Evolutionary conservation across 108 stramenopile species (phyloP).

Genomic region (Stephanodiscus triporus): DNA sequence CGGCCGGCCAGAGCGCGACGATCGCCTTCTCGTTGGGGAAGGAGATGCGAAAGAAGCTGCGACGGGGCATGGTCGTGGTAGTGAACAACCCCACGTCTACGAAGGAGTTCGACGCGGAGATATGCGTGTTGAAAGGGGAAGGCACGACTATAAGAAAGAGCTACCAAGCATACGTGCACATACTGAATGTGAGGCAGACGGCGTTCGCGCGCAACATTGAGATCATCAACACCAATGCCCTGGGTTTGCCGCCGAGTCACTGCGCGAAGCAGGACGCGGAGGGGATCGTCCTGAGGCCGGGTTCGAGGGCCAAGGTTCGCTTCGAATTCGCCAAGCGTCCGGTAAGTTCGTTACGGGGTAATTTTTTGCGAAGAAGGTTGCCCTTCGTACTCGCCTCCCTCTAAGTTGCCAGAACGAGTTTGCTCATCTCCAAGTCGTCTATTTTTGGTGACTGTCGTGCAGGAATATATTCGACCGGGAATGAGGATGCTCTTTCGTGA

Average conservation of each 20-base stretch:
- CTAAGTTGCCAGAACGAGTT: no score
- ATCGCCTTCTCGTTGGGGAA: conserved; percentile 80
- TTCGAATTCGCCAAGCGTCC: conserved; percentile 87
- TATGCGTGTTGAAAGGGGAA: conserved; percentile 88
- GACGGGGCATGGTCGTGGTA: conserved; percentile 86
- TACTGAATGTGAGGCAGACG: conserved; percentile 85
- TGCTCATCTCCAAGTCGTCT: neutral
- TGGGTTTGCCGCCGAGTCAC: conserved; percentile 65
- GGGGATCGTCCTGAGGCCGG: conserved; percentile 74
- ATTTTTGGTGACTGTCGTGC: neutral
- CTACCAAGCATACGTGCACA: conserved; percentile 88
- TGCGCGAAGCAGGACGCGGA: conserved; percentile 59
- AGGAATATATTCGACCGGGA: conserved; percentile 85
- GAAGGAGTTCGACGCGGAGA: conserved; percentile 87
- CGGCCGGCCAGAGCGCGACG: conserved; percentile 85
- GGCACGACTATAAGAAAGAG: conserved; percentile 81
- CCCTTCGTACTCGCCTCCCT: neutral
- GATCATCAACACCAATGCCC: conserved; percentile 71
- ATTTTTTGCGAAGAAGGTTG: neutral
- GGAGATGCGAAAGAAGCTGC: conserved; percentile 73
- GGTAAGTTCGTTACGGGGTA: conserved; percentile 43
- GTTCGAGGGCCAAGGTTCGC: conserved; percentile 79
- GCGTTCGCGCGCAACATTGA: conserved; percentile 81
- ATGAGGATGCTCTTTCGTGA: conserved; percentile 90
- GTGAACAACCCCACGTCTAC: conserved; percentile 72